Base-by-base conservation (phyloP, 2,329 filamentous ascomycete genomes). In the Fusarium sp. region DNA sequence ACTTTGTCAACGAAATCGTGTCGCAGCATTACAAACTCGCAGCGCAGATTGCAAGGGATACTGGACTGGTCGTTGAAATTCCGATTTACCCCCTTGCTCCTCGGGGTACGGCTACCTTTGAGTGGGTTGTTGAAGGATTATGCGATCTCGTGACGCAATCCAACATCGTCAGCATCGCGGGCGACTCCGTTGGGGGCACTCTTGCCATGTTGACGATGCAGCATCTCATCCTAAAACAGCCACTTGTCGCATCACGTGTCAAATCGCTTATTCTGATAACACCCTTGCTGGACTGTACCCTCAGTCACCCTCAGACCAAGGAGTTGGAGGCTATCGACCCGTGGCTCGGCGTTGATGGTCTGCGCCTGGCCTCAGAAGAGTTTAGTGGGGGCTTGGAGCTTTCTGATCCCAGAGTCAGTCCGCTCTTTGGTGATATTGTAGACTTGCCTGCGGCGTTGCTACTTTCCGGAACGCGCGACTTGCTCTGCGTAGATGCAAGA, bases 31-130 rank as follows among this genome's bases (percentile, higher is more conserved):
- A 38, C 0, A 7, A n/a, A 4, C 0, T 38, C 18, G 34, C 34
- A 0, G 34, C 3, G 6, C 34, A 38, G 0, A n/a, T 38, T n/a
- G 34, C 34, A 0, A n/a, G 18, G 18, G 34, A 38, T 0, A 3
- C 18, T 0, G 34, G 10, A n/a, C 0, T 38, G 6, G 1, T 2
- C 0, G 9, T 38, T 38, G 5, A n/a, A 11, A 5, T 38, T 0
- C 5, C 34, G 0, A 12, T 38, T 0, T 38, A 38, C 3, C 34
- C 34, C n/a, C 34, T 38, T 1, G 6, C 12, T 0, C 18, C 18
- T n/a, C 34, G 34, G 6, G 0, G 0, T 4, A 18, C 5, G 9
- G 32, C 32, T 10, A 38, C 2, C 0, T 38, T 18, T 38, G 32
- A 18, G 16, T 0, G 1, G 16, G 9, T 38, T 6, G 32, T 38